Percentiles rank a stretch among this genome's conserved stretches.
phyloP scores from a whole-genome alignment of 2,329 filamentous ascomycete species.

The Didymella keratinophila region DNA sequence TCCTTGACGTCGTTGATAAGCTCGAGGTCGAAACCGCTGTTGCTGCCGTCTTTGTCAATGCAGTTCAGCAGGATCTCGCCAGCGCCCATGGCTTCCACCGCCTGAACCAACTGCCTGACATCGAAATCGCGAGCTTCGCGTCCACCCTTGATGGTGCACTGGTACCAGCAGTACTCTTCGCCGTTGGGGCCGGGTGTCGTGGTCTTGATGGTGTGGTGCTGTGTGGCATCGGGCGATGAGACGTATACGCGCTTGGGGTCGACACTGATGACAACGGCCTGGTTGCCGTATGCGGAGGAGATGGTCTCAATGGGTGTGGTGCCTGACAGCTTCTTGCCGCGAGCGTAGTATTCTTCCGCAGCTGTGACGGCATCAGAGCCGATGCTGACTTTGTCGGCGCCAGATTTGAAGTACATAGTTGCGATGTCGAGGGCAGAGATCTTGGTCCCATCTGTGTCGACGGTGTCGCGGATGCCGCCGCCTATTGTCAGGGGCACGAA shows the following conservation, averaged over 20 bases:
- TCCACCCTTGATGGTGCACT: constrained; percentile 95
- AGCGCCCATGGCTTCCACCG: constrained; percentile 93
- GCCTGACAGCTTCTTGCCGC: constrained; percentile 73
- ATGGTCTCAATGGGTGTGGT: constrained; percentile 96
- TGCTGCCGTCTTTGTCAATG: constrained; percentile 96
- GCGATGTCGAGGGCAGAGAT: constrained; percentile 93
- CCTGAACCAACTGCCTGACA: constrained; percentile 84
- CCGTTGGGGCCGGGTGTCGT: constrained; percentile 74
- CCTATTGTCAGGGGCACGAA: constrained; percentile 97
- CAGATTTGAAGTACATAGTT: constrained; percentile 95
- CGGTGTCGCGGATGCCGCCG: constrained; percentile 91
- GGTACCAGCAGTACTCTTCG: constrained; percentile 91
- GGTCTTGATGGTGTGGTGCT: constrained; percentile 79
- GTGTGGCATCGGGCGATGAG: constrained; percentile 69
- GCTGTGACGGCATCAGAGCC: constrained; percentile 93
- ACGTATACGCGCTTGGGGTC: constrained; percentile 95
- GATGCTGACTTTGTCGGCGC: constrained; percentile 97
- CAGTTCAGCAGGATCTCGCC: constrained; percentile 97
- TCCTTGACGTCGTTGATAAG: constrained; percentile 86
- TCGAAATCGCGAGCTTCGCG: constrained; percentile 94
- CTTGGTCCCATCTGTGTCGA: constrained; percentile 84
- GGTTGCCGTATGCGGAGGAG: constrained; percentile 89
- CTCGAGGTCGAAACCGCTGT: constrained; percentile 93
- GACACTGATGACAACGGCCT: constrained; percentile 94
- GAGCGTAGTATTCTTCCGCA: constrained; percentile 86